phyloP scores from a whole-genome alignment of 305 asterid genomes.

The Fraxinus paxiana region DNA sequence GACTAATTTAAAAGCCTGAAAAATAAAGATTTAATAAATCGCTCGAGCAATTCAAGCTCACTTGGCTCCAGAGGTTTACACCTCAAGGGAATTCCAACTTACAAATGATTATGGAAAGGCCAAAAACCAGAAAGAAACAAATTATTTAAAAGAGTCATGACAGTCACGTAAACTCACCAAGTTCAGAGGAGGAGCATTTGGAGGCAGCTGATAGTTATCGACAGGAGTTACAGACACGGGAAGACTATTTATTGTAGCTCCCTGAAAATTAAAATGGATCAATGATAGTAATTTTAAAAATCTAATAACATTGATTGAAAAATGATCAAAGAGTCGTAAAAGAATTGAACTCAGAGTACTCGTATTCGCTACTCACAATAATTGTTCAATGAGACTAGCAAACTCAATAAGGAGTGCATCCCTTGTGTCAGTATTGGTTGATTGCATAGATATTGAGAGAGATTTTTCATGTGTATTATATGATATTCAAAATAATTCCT shows the following conservation, averaged over 20 bases:
- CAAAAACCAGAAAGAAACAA: not conserved
- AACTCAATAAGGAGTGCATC: not conserved
- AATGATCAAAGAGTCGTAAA: not conserved
- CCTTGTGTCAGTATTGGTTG: not conserved
- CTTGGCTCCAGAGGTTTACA: not conserved
- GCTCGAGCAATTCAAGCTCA: not conserved
- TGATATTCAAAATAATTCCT: not conserved
- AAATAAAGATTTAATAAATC: not conserved
- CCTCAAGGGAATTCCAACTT: not conserved
- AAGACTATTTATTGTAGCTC: conserved; percentile 35
- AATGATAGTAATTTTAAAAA: not conserved
- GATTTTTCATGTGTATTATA: not conserved
- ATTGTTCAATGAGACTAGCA: not conserved
- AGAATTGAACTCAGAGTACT: not conserved
- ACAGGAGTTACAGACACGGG: conserved; percentile 31
- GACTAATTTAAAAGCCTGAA: not conserved
- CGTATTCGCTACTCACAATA: not conserved
- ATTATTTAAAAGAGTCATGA: not conserved
- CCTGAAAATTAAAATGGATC: conserved; percentile 31
- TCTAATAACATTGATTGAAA: not conserved
- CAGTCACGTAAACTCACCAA: conserved; percentile 24
- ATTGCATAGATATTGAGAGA: not conserved
- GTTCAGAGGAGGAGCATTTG: conserved; percentile 33
- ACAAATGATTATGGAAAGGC: not conserved
- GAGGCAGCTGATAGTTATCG: conserved; percentile 43